These are phyloP conservation scores for button mushroom (Agaricus bisporus) DNA, from an alignment of 768 basidiomycete genomes.

Conservation along the genomic window DNA sequence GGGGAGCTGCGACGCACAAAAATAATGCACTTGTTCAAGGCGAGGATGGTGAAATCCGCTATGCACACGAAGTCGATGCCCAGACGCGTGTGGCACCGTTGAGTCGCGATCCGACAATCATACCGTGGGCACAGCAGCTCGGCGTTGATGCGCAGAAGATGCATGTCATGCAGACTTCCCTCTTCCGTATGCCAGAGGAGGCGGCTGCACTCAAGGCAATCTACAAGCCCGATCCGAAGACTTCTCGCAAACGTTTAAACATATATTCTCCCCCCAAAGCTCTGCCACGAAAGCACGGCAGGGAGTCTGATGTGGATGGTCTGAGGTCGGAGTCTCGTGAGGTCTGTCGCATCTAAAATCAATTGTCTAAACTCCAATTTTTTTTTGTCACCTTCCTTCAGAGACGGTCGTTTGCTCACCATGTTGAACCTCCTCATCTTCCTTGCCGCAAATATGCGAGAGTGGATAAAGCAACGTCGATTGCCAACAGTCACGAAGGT, in stretches of 20 bases:
- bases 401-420: constrained; percentile 77
- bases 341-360: constrained; percentile 28
- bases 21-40: constrained; percentile 48
- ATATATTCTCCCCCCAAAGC: constrained; percentile 30
- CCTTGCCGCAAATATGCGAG: constrained; percentile 80
- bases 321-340: constrained; percentile 55
- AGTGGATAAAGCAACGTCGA: constrained; percentile 62
- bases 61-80: constrained; percentile 41
- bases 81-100: constrained; percentile 21
- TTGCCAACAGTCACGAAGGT: constrained; percentile 58
- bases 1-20: constrained; percentile 17
- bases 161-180: constrained; percentile 89
- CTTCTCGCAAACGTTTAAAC: constrained; percentile 25
- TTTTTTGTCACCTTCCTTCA: constrained; percentile 21
- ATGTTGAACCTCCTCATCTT: constrained; percentile 62
- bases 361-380: constrained; percentile 1
- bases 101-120: constrained; percentile 40
- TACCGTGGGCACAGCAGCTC: constrained; percentile 67
- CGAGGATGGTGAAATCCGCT: constrained; percentile 44
- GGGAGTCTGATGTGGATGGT: constrained; percentile 73
- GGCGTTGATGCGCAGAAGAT: constrained; percentile 84
- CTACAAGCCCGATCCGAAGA: constrained; percentile 28
- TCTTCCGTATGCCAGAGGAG: constrained; percentile 76
- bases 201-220: constrained; percentile 56
- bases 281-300: constrained; percentile 64